These are phyloP conservation scores for Trifolium dubium DNA, from an alignment of 306 rosid species.

Conservation along the genomic window DNA sequence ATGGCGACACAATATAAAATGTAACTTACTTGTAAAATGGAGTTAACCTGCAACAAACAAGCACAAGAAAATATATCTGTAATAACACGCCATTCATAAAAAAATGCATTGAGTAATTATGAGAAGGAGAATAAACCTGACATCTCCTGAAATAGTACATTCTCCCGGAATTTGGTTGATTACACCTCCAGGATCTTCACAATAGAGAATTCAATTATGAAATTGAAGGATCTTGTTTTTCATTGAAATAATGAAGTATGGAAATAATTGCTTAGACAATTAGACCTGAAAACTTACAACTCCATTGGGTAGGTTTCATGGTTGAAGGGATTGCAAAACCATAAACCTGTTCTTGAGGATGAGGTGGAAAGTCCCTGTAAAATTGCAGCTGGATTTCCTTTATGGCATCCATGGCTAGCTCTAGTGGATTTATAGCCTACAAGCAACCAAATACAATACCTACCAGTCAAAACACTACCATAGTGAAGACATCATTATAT, in stretches of 20 bases:
- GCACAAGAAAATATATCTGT: slow-evolving; percentile 34
- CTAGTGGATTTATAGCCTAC: slow-evolving; percentile 89
- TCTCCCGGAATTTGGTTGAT: slow-evolving; percentile 91
- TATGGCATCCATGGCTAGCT: slow-evolving; percentile 87
- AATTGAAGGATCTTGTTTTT: slow-evolving; percentile 4
- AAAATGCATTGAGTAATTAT: slow-evolving; percentile 20
- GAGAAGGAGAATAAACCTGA: slow-evolving; percentile 63
- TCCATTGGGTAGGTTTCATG: slow-evolving; percentile 98
- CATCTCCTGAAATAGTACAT: slow-evolving; percentile 92
- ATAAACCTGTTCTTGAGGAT: slow-evolving; percentile 74
- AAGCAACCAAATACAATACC: slow-evolving; percentile 42
- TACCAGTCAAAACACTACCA: too few species aligned
- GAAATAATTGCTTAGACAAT: background rate
- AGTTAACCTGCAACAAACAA: slow-evolving; percentile 69
- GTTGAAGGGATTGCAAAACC: slow-evolving; percentile 93
- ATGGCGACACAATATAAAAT: background rate
- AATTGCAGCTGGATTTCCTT: slow-evolving; percentile 77
- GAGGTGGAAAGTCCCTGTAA: slow-evolving; percentile 88
- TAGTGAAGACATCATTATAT: too few species aligned
- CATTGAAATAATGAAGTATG: background rate
- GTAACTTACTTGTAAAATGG: slow-evolving; percentile 87
- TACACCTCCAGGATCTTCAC: slow-evolving; percentile 91
- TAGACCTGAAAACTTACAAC: slow-evolving; percentile 54
- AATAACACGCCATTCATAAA: slow-evolving; percentile 22
- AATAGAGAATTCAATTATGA: background rate